Conservation (phyloP, 73 alveolate genomes). For the Loxodes magnus region DNA sequence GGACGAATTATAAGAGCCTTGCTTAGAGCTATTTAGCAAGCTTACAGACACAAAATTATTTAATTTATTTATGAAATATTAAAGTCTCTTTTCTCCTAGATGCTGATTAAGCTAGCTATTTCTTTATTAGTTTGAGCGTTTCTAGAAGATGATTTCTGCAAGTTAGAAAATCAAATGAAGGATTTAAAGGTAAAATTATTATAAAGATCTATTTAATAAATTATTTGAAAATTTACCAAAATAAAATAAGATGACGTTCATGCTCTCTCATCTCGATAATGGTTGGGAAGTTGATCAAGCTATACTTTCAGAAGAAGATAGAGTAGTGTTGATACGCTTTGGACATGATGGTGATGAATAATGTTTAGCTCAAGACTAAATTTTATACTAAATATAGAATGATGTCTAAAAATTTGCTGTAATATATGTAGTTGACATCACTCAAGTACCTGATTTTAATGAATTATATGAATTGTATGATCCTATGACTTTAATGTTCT, state of each 20-base stretch:
- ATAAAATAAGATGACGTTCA: conserved; percentile 94
- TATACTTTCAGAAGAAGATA: conserved; percentile 62
- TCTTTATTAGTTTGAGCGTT: too few species aligned
- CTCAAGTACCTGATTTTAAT: conserved; percentile 97
- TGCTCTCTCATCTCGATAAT: conserved; percentile 96
- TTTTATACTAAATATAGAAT: conserved; percentile 82
- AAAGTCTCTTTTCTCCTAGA: too few species aligned
- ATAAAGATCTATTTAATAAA: conserved; percentile 9
- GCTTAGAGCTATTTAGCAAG: too few species aligned
- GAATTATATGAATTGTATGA: conserved; percentile 98
- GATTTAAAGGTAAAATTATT: not conserved
- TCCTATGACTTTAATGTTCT: conserved; percentile 97
- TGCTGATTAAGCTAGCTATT: too few species aligned
- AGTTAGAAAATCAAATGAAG: conserved; percentile 4
- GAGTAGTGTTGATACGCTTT: conserved; percentile 91
- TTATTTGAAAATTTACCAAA: conserved; percentile 4
- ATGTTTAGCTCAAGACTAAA: conserved; percentile 98
- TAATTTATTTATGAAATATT: too few species aligned
- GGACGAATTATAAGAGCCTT: too few species aligned
- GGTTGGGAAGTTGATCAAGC: conserved; percentile 99
- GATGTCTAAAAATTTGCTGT: conserved; percentile 90
- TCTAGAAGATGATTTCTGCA: too few species aligned
- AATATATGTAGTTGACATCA: conserved; percentile 91
- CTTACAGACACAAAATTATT: too few species aligned
- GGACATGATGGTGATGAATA: conserved; percentile 96